A percentile compares a stretch with the other conserved stretches of the same genome.
phyloP scores from a whole-genome alignment of 2,329 filamentous ascomycete species.

The Tolypocladium sp. region DNA sequence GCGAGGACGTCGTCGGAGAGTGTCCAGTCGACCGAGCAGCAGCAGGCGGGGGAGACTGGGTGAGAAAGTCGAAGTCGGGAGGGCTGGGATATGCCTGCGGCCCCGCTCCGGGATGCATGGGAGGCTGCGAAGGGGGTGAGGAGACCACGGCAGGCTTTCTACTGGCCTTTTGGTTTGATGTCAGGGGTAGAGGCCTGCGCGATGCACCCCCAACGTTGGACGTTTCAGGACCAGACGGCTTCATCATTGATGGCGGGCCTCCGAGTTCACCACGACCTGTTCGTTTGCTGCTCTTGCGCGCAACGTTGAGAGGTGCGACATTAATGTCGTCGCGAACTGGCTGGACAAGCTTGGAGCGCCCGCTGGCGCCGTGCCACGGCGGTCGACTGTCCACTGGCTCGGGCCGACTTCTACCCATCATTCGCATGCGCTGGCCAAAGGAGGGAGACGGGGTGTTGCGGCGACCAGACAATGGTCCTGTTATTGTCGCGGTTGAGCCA shows the following conservation, averaged over 20 bases:
- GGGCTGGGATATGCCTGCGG: conserved; percentile 23
- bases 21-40: conserved; percentile 2
- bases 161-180: conserved; percentile 21
- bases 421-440: conserved; percentile 23
- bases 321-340: conserved; percentile 53
- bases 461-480: conserved; percentile 10
- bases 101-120: neutral
- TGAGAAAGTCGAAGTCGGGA: conserved; percentile 17
- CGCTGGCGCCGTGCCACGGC: conserved; percentile 66
- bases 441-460: conserved; percentile 16
- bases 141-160: conserved; percentile 13
- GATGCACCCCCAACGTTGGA: conserved; percentile 11
- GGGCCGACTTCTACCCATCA: conserved; percentile 24
- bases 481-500: conserved; percentile 15
- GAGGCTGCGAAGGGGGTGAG: conserved; percentile 4
- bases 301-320: conserved; percentile 47
- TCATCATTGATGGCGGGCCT: conserved; percentile 15
- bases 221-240: conserved; percentile 25
- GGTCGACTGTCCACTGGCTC: conserved; percentile 36
- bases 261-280: conserved; percentile 5
- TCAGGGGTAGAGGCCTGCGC: conserved; percentile 13
- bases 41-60: conserved; percentile 9
- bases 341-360: conserved; percentile 53
- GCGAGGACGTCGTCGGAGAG: conserved; percentile 10
- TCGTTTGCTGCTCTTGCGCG: conserved; percentile 39